These are phyloP conservation scores for Fusarium paranaense DNA, from an alignment of 2,329 filamentous ascomycete species.

Conservation along the genomic window DNA sequence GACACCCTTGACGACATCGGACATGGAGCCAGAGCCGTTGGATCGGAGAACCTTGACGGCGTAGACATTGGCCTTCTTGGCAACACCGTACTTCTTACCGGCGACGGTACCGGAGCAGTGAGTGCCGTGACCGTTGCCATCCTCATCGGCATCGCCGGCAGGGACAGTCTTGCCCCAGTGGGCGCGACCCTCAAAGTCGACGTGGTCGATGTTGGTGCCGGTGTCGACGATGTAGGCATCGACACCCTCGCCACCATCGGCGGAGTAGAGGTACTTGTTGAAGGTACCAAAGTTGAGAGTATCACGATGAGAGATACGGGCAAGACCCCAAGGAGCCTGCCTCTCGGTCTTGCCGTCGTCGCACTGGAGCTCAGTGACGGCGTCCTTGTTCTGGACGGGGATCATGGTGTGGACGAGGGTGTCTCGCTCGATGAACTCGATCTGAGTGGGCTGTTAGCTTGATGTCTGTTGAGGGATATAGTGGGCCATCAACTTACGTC, in stretches of 20 bases:
- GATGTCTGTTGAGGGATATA: constrained; percentile 13
- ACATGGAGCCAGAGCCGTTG: constrained; percentile 98
- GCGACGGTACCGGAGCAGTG: constrained; percentile 99
- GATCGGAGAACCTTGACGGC: constrained; percentile 98
- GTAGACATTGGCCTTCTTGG: constrained; percentile 97
- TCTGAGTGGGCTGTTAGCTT: constrained; percentile 63
- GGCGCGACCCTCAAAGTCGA: constrained; percentile 97
- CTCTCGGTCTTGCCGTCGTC: constrained; percentile 78
- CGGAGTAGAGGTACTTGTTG: constrained; percentile 97
- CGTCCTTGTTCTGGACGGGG: constrained; percentile 56
- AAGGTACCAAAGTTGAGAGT: constrained; percentile 89
- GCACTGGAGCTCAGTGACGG: constrained; percentile 55
- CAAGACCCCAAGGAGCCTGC: constrained; percentile 97
- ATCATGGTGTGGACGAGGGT: constrained; percentile 87
- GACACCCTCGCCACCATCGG: constrained; percentile 93
- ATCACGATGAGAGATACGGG: constrained; percentile 95
- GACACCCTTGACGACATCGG: constrained; percentile 97
- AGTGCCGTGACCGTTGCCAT: constrained; percentile 98
- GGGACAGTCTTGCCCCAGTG: constrained; percentile 98
- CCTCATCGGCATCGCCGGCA: constrained; percentile 81
- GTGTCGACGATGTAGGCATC: constrained; percentile 99
- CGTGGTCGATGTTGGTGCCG: constrained; percentile 91
- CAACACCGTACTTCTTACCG: constrained; percentile 98
- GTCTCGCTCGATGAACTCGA: constrained; percentile 96
- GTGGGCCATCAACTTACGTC: constrained; percentile 76